These are phyloP conservation scores for Dianthus caryophyllus DNA, from an alignment of 148 eudicot species.

Conservation along the genomic window DNA sequence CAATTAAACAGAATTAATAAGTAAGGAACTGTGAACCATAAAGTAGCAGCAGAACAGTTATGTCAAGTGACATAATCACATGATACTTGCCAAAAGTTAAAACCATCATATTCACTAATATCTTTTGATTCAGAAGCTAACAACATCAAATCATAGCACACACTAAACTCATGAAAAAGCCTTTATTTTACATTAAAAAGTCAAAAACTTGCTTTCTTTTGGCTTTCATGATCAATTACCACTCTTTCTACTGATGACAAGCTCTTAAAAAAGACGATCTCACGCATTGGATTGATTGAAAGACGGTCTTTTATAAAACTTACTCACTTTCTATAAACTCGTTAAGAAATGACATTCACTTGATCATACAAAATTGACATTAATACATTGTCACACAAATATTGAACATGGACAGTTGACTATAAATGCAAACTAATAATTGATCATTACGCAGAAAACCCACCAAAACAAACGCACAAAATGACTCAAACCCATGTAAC, in stretches of 20 bases:
- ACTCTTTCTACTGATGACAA: too few relatives aligned
- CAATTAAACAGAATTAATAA: neutral
- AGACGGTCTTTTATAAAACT: too few relatives aligned
- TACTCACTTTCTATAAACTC: too few relatives aligned
- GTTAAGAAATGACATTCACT: too few relatives aligned
- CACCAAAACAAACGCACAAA: slow-evolving; percentile 8
- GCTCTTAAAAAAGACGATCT: too few relatives aligned
- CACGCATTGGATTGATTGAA: too few relatives aligned
- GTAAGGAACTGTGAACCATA: neutral
- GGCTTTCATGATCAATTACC: too few relatives aligned
- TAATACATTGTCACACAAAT: neutral
- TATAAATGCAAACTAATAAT: neutral
- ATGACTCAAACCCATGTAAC: neutral
- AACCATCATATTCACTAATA: slow-evolving; percentile 15
- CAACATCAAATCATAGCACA: neutral
- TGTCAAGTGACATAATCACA: slow-evolving; percentile 21
- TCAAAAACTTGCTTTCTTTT: neutral
- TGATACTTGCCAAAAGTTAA: slow-evolving; percentile 16
- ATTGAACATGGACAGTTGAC: neutral
- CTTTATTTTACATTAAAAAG: neutral
- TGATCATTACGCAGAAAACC: slow-evolving; percentile 3
- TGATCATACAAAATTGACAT: slow-evolving; percentile 1
- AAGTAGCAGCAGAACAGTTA: slow-evolving; percentile 6
- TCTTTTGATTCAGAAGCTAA: neutral
- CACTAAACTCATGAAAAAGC: neutral